Conservation (phyloP, 2,329 filamentous ascomycete species). For the Lasiodiplodia gonubiensis region DNA sequence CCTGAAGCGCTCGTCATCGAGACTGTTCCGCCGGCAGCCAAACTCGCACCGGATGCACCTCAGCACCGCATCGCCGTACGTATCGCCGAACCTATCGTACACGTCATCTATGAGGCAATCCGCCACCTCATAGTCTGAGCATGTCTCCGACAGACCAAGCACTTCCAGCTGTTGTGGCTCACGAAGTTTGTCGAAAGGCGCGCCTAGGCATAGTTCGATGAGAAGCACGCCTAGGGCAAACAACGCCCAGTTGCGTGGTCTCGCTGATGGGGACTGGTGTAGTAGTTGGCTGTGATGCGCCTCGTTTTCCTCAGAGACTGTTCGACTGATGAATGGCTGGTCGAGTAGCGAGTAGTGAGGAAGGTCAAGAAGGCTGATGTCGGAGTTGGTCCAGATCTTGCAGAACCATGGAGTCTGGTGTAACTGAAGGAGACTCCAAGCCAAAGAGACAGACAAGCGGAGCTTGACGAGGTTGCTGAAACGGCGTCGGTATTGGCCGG, state of each 20-base stretch:
- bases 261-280: neutral
- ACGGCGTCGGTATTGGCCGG: neutral
- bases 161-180: constrained; percentile 29
- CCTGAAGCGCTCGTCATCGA: constrained; percentile 40
- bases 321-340: constrained; percentile 33
- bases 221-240: constrained; percentile 44
- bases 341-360: constrained; percentile 31
- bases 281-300: neutral
- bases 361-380: constrained; percentile 35
- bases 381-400: constrained; percentile 34
- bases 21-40: constrained; percentile 33
- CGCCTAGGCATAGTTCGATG: constrained; percentile 43
- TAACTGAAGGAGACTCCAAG: constrained; percentile 36
- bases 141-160: constrained; percentile 13
- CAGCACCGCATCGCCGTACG: constrained; percentile 41
- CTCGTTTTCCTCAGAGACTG: constrained; percentile 26
- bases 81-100: constrained; percentile 37
- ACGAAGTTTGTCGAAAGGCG: constrained; percentile 35
- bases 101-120: constrained; percentile 38
- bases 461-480: constrained; percentile 34
- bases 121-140: constrained; percentile 34
- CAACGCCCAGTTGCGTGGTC: constrained; percentile 37
- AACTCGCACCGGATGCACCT: constrained; percentile 44
- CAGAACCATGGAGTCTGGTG: constrained; percentile 37
- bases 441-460: constrained; percentile 33